Evolutionary conservation across 2,329 filamentous ascomycete species (phyloP).

Genomic region (Neofusicoccum laricinum): DNA sequence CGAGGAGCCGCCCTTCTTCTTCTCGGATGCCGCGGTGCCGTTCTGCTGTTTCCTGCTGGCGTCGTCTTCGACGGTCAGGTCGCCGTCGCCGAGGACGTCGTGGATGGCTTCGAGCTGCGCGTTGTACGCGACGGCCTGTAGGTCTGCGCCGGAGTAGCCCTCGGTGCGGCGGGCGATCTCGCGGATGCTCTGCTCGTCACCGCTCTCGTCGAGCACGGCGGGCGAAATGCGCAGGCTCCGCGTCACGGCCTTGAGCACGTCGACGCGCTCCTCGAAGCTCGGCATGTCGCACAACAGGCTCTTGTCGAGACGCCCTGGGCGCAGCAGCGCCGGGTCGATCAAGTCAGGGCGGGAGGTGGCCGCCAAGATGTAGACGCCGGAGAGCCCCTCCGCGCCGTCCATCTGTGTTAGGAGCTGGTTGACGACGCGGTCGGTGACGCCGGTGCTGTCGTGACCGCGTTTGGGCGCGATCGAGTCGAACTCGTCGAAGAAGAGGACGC

Average conservation of each 20-base stretch:
- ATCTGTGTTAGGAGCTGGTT: constrained; percentile 98
- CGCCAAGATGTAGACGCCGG: constrained; percentile 92
- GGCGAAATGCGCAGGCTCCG: constrained; percentile 72
- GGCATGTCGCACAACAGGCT: constrained; percentile 90
- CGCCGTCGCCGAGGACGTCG: constrained; percentile 68
- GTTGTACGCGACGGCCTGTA: constrained; percentile 94
- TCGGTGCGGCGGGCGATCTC: constrained; percentile 78
- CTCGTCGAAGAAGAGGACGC: constrained; percentile 96
- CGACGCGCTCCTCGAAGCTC: constrained; percentile 71
- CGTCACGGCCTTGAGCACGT: constrained; percentile 84
- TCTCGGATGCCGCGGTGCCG: constrained; percentile 17
- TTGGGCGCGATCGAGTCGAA: constrained; percentile 98
- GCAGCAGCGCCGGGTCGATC: constrained; percentile 88
- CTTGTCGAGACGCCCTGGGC: constrained; percentile 91
- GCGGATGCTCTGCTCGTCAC: constrained; percentile 45
- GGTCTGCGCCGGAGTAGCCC: constrained; percentile 89
- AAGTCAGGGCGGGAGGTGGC: constrained; percentile 91
- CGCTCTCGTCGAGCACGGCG: constrained; percentile 54
- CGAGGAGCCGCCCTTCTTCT: constrained; percentile 26
- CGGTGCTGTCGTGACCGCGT: constrained; percentile 92
- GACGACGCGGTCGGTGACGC: constrained; percentile 97
- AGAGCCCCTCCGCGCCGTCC: constrained; percentile 94
- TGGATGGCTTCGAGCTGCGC: constrained; percentile 97
- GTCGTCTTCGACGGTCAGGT: constrained; percentile 22
- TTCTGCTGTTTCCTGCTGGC: constrained; percentile 20